Conservation (phyloP, 305 asterid genomes). For the Fraxinus baroniana region DNA sequence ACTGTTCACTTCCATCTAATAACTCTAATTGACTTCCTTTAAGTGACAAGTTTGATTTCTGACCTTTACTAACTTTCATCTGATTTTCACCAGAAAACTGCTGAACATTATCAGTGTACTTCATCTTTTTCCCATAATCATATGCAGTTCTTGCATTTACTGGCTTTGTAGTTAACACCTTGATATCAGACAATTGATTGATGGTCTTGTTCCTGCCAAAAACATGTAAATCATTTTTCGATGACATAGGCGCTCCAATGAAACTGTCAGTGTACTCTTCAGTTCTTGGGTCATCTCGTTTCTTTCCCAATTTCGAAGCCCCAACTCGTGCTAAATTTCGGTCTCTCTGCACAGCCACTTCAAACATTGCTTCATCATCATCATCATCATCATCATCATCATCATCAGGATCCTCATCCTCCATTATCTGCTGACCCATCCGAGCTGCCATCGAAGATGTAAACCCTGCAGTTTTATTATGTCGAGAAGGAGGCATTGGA, state of each 20-base stretch:
- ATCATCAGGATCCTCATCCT: conserved; percentile 22
- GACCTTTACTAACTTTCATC: conserved; percentile 59
- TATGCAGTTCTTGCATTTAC: conserved; percentile 46
- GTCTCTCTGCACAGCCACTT: conserved; percentile 59
- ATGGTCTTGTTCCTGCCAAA: conserved; percentile 67
- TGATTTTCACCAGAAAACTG: conserved; percentile 56
- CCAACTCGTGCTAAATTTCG: conserved; percentile 43
- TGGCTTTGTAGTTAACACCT: conserved; percentile 69
- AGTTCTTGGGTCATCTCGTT: conserved; percentile 43
- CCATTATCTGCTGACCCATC: conserved; percentile 47
- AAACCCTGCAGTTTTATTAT: conserved; percentile 44
- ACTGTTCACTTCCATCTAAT: conserved; percentile 51
- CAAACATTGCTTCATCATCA: conserved; percentile 47
- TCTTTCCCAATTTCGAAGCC: conserved; percentile 53
- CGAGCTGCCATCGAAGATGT: conserved; percentile 46
- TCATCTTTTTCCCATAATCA: conserved; percentile 51
- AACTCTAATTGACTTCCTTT: conserved; percentile 60
- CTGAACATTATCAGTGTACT: conserved; percentile 51
- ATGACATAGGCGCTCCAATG: conserved; percentile 43
- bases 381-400: conserved; percentile 48
- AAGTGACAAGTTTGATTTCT: conserved; percentile 47
- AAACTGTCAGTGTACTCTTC: conserved; percentile 53
- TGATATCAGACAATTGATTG: conserved; percentile 80
- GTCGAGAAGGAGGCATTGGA: conserved; percentile 45
- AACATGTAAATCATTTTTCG: conserved; percentile 48